These are phyloP conservation scores for Fusarium globosum DNA, from an alignment of 2,329 filamentous ascomycete species.

Conservation along the genomic window DNA sequence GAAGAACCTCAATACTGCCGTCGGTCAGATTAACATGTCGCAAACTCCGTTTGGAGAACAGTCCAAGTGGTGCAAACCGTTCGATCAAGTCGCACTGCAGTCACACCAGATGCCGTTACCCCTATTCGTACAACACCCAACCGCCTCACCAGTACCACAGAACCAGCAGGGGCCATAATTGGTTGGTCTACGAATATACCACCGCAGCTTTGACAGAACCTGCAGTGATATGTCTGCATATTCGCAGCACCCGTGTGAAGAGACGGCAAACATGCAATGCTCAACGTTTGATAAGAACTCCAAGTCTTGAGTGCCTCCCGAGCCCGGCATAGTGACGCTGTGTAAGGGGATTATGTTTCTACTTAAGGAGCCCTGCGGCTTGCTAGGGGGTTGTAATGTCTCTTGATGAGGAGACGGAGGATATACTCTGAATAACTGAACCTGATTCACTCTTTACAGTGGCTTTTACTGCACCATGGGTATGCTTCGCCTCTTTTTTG, in stretches of 20 bases:
- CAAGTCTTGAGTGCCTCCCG: conserved; percentile 10
- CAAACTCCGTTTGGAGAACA: conserved; percentile 28
- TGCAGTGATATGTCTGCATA: conserved; percentile 20
- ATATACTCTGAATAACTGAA: conserved; percentile 11
- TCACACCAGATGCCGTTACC: conserved; percentile 31
- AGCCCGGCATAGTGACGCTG: conserved; percentile 15
- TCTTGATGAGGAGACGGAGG: conserved; percentile 16
- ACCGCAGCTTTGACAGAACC: conserved; percentile 18
- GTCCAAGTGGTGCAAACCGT: not conserved
- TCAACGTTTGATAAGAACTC: conserved; percentile 29
- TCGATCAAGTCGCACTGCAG: conserved; percentile 27
- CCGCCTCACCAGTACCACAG: conserved; percentile 11
- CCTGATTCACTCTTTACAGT: conserved; percentile 32
- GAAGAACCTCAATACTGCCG: not conserved
- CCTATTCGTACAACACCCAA: conserved; percentile 13
- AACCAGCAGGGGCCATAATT: not conserved
- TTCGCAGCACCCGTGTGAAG: conserved; percentile 10
- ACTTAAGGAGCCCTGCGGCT: conserved; percentile 24
- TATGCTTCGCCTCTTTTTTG: conserved; percentile 22
- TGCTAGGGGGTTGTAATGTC: not conserved
- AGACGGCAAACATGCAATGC: conserved; percentile 30
- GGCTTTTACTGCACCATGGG: conserved; percentile 33
- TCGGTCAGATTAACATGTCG: conserved; percentile 6
- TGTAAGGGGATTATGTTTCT: conserved; percentile 18
- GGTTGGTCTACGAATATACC: conserved; percentile 2